Conservation (phyloP, 2,329 filamentous ascomycete genomes). For the Fusarium tuaranense region DNA sequence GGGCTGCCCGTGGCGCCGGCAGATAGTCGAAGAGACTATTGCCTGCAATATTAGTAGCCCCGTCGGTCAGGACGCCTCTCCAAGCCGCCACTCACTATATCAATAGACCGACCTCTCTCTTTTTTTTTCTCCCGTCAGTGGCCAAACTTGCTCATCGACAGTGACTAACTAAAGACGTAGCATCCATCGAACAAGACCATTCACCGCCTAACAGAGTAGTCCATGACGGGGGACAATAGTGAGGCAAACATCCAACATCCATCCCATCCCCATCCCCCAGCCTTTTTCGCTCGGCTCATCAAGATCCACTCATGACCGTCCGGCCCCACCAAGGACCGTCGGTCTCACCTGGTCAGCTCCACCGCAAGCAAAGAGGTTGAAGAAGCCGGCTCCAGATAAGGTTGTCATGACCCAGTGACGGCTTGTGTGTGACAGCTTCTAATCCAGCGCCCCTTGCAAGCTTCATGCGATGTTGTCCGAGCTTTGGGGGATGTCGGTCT, state of each 20-base stretch:
- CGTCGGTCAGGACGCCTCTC: background rate
- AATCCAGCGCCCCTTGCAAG: background rate
- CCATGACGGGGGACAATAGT: background rate
- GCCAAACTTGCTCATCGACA: background rate
- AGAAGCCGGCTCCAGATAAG: background rate
- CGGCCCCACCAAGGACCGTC: background rate
- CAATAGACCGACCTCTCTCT: background rate
- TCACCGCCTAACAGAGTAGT: background rate
- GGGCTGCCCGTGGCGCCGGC: background rate
- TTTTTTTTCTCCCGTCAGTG: background rate
- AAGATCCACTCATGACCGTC: constrained; percentile 1
- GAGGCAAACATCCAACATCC: constrained; percentile 1
- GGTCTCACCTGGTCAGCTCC: background rate
- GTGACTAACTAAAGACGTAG: background rate
- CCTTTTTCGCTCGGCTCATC: constrained; percentile 1
- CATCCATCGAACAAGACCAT: background rate
- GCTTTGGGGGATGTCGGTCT: background rate
- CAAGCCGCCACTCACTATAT: background rate
- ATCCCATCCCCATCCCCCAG: background rate
- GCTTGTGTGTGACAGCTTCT: background rate
- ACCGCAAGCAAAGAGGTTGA: background rate
- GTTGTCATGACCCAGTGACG: background rate
- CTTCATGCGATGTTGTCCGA: background rate
- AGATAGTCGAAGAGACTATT: background rate
- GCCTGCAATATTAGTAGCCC: background rate